These are phyloP conservation scores for Omphalotus guepiniiformis DNA, from an alignment of 768 basidiomycete genomes.

Conservation along the genomic window DNA sequence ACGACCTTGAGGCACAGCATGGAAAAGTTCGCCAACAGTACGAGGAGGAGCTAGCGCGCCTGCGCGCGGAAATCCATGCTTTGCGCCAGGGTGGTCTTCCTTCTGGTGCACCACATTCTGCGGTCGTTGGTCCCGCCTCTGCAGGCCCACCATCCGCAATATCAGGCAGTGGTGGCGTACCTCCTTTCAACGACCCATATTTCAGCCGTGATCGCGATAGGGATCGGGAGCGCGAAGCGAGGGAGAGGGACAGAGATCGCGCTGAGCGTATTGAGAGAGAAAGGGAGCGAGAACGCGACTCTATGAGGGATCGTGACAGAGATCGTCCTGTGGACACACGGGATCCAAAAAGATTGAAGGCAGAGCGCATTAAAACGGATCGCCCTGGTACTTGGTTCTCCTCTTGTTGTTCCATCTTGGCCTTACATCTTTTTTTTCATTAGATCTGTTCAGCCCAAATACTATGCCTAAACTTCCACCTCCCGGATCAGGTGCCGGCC, in stretches of 20 bases:
- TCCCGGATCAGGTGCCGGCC: constrained; percentile 21
- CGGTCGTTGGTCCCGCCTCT: constrained; percentile 11
- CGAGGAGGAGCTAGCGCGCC: constrained; percentile 75
- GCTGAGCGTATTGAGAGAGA: constrained; percentile 13
- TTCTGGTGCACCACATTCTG: constrained; percentile 28
- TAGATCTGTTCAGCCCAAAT: constrained; percentile 22
- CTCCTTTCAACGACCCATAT: constrained; percentile 18
- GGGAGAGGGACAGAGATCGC: constrained; percentile 9
- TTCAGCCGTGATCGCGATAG: constrained; percentile 13
- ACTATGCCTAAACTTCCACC: constrained; percentile 36
- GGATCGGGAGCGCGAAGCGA: constrained; percentile 8
- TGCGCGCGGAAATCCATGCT: constrained; percentile 64
- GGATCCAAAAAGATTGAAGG: constrained; percentile 43
- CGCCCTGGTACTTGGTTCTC: not conserved
- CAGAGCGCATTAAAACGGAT: constrained; percentile 41
- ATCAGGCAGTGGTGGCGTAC: constrained; percentile 20
- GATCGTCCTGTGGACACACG: constrained; percentile 30
- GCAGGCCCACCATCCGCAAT: constrained; percentile 22
- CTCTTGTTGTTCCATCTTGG: constrained; percentile 24
- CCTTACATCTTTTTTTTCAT: constrained; percentile 2
- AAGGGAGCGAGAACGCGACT: constrained; percentile 33
- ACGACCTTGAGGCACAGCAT: constrained; percentile 89
- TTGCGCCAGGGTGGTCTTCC: constrained; percentile 38
- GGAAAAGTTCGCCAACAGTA: constrained; percentile 82
- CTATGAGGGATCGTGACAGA: constrained; percentile 24